These are phyloP conservation scores for Triticum dicoccoides DNA, from an alignment of 176 grass and related monocot genomes.

Conservation along the genomic window DNA sequence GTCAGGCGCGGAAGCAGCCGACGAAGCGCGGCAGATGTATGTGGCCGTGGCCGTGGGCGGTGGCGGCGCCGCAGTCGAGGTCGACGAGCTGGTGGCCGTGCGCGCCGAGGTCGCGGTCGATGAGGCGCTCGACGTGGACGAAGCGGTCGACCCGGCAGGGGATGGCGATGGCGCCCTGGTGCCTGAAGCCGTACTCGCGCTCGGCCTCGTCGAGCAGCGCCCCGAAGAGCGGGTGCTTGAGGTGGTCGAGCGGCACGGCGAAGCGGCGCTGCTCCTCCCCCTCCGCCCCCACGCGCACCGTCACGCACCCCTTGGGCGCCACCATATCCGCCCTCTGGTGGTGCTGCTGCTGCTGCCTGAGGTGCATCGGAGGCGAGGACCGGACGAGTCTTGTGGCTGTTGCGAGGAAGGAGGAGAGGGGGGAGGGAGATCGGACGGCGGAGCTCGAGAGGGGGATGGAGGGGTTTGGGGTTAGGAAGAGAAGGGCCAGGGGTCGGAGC, in stretches of 20 bases:
- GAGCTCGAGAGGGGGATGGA: not conserved
- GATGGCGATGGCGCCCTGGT: conserved; percentile 75
- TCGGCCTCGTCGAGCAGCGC: conserved; percentile 70
- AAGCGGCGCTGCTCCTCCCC: conserved; percentile 75
- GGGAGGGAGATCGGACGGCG: not conserved
- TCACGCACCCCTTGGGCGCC: conserved; percentile 77
- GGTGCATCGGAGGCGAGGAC: not conserved
- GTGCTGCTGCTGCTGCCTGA: not conserved
- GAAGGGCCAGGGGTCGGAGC: conserved; percentile 62
- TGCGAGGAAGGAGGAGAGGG: not conserved
- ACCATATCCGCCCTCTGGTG: not conserved
- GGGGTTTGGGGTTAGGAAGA: conserved; percentile 20
- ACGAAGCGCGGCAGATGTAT: conserved; percentile 61
- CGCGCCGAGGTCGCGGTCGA: conserved; percentile 47
- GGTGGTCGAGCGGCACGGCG: conserved; percentile 73
- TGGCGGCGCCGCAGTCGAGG: not conserved
- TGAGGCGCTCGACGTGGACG: conserved; percentile 57
- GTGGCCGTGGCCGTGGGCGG: not conserved
- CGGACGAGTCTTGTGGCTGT: not conserved
- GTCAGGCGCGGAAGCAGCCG: conserved; percentile 74
- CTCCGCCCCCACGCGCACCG: conserved; percentile 60
- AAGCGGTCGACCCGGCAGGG: conserved; percentile 82
- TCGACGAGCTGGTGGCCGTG: conserved; percentile 32
- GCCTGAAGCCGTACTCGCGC: conserved; percentile 78
- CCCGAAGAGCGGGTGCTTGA: conserved; percentile 86